Evolutionary conservation across 352 stramenopile genomes (phyloP).

Genomic region (Phytophthora podocarpi): DNA sequence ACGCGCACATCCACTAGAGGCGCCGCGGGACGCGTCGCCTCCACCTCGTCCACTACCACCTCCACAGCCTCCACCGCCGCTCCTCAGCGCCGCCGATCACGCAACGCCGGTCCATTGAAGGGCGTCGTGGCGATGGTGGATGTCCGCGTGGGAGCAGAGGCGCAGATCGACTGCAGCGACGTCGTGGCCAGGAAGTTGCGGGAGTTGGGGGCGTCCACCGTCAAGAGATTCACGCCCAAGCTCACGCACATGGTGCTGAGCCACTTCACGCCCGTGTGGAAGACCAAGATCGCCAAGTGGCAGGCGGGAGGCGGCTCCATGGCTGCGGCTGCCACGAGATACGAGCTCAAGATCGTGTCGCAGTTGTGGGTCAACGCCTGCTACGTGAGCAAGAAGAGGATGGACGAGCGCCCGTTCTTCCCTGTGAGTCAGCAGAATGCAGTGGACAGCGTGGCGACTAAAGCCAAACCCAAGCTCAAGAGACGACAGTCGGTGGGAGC

Average conservation of each 20-base stretch:
- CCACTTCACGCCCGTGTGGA: constrained; percentile 67
- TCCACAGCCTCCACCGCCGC: constrained; percentile 7
- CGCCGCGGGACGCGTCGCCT: too few relatives aligned
- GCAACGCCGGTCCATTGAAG: constrained; percentile 28
- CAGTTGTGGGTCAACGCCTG: constrained; percentile 87
- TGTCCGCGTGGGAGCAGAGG: constrained; percentile 67
- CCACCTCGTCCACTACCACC: neutral
- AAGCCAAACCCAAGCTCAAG: constrained; percentile 21
- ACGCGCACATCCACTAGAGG: constrained; percentile 3
- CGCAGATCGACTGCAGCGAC: constrained; percentile 81
- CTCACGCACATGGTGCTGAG: constrained; percentile 84
- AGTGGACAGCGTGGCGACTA: neutral
- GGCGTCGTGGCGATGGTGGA: constrained; percentile 79
- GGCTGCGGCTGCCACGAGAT: constrained; percentile 29
- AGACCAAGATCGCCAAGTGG: constrained; percentile 77
- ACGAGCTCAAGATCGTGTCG: constrained; percentile 75
- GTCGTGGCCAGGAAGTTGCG: constrained; percentile 70
- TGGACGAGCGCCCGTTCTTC: constrained; percentile 80
- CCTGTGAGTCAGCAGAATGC: constrained; percentile 57
- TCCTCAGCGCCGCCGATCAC: constrained; percentile 20
- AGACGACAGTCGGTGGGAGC: constrained; percentile 32
- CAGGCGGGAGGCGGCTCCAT: constrained; percentile 43
- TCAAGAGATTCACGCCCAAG: constrained; percentile 66
- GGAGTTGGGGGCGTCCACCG: constrained; percentile 67
- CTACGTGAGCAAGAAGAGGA: constrained; percentile 68